Base-by-base conservation (phyloP, 2,329 filamentous ascomycete species). In the Alternaria atra region DNA sequence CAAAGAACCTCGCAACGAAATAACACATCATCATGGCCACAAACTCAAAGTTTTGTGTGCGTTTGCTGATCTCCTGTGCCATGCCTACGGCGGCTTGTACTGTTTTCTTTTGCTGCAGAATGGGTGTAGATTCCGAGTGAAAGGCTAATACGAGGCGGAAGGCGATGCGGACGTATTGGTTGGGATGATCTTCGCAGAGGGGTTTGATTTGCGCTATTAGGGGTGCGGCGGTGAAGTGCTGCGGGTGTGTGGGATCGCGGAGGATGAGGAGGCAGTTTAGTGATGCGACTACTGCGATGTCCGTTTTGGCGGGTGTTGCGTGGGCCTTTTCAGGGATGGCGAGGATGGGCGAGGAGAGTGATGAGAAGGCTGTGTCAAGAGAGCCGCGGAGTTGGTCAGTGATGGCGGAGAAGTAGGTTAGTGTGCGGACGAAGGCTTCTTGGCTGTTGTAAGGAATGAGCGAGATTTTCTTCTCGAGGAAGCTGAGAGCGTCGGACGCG, bases 1-100 rank as follows among this genome's bases (percentile, higher is more conserved):
- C 89, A 77, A 94, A 97, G 72, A 97, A 91, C 52, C 89, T 87
- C 72, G 86, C 89, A 53, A 91, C 90, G 91, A 97, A 96, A 66
- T 95, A 89, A 68, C 89, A 93, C 60, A 97, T 86, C 6, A 91
- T 89, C 65, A 97, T 91, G 48, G 90, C 90, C n/a, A 93, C 85
- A 55, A 94, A 90, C 66, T 96, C 91, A 30, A 87, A 87, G 75
- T 97, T 97, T 55, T 84, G 84, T 8, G 90, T 89, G 7, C 83
- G 82, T 65, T 90, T 90, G 12, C 91, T 90, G 3, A 88, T 87
- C 39, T 86, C 85, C 42, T 97, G 85, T 2, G 93, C 91, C 39
- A 85, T 60, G 32, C 69, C 65, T 4, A 64, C 70, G 2, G 70
- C 67, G 6, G 61, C 84, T 62, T 92, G 89, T 55, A 97, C 89